phyloP scores from a whole-genome alignment of 78 protist genomes.

The Planoprotostelium fungivorum region DNA sequence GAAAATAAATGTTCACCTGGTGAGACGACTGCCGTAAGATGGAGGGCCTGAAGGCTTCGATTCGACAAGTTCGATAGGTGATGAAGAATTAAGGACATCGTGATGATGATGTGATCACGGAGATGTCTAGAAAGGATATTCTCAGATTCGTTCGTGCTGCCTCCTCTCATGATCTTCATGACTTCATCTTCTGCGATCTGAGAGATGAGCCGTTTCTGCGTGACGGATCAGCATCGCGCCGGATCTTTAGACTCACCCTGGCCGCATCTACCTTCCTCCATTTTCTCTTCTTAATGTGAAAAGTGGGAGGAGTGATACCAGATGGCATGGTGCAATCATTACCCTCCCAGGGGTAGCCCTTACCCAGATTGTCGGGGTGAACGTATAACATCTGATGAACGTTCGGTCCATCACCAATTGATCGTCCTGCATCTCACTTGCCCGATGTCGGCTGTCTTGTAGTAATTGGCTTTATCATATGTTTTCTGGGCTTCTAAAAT shows the following conservation, averaged over 20 bases:
- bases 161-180: neutral
- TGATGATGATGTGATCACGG: neutral
- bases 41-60: neutral
- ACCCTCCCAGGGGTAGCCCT: neutral
- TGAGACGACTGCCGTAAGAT: neutral
- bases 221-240: no score
- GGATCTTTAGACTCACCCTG: neutral
- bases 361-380: neutral
- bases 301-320: neutral
- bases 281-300: neutral
- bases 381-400: neutral
- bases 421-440: slow-evolving; percentile 9
- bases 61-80: neutral
- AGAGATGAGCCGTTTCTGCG: neutral
- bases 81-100: neutral
- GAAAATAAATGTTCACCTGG: neutral
- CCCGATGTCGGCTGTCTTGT: slow-evolving; percentile 50
- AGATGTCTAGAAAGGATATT: neutral
- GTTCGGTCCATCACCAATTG: neutral
- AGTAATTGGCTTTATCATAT: slow-evolving; percentile 25
- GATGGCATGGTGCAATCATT: neutral
- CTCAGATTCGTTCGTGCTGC: neutral
- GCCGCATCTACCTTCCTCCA: neutral
- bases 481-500: slow-evolving; percentile 47
- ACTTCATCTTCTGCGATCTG: neutral